A percentile compares a stretch with the other conserved stretches of the same genome.
Evolutionary conservation across 495 filamentous ascomycete species (phyloP).

Genomic region (Penicillium atrosanguineum): DNA sequence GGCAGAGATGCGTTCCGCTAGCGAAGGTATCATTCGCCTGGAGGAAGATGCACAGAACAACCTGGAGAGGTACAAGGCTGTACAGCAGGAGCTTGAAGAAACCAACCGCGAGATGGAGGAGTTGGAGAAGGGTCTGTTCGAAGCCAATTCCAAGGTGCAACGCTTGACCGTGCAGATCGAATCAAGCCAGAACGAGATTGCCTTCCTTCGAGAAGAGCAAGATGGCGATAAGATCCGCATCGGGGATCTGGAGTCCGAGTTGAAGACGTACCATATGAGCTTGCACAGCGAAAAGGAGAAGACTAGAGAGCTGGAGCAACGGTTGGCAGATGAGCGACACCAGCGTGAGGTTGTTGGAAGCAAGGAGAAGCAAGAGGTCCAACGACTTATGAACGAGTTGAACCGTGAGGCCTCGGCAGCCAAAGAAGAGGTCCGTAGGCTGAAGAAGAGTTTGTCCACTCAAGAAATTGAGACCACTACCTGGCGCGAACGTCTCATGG

Average conservation of each 20-base stretch:
- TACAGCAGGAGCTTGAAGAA: constrained; percentile 72
- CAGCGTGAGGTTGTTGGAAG: constrained; percentile 84
- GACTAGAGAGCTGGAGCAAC: constrained; percentile 71
- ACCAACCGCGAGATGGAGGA: constrained; percentile 75
- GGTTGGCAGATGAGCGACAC: constrained; percentile 72
- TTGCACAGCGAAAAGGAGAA: constrained; percentile 81
- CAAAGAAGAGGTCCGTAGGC: constrained; percentile 80
- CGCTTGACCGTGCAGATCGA: constrained; percentile 87
- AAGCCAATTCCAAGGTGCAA: constrained; percentile 80
- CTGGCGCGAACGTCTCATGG: constrained; percentile 84
- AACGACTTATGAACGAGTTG: constrained; percentile 77
- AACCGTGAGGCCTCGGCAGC: constrained; percentile 74
- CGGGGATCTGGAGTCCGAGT: constrained; percentile 78
- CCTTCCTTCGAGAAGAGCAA: constrained; percentile 94
- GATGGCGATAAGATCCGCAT: constrained; percentile 98
- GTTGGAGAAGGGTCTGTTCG: constrained; percentile 70
- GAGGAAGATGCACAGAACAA: constrained; percentile 80
- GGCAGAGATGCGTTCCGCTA: constrained; percentile 85
- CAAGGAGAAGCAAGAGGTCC: constrained; percentile 84
- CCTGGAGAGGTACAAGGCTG: constrained; percentile 64
- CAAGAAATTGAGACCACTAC: constrained; percentile 84
- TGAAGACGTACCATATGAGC: constrained; percentile 69
- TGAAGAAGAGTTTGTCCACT: constrained; percentile 76
- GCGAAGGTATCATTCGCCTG: constrained; percentile 75
- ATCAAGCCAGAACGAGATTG: constrained; percentile 87